A percentile compares a stretch with the other conserved stretches of the same genome.
Conservation (phyloP, 164 flowering plant species). For the Stephania cephalantha region DNA sequence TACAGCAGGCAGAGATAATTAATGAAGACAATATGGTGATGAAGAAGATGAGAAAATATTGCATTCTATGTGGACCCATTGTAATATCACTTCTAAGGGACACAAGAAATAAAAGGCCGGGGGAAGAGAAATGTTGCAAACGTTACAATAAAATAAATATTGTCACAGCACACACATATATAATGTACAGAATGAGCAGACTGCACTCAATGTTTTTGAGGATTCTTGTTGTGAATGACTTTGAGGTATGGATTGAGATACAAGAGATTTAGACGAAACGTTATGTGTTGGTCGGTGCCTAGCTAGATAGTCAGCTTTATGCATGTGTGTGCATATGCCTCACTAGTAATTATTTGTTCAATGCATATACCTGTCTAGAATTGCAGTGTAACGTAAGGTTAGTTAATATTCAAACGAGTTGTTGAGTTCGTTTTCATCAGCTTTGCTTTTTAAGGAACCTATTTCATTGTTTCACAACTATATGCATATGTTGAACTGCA, state of each 20-base stretch:
- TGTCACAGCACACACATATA: constrained; percentile 6
- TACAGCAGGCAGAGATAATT: constrained; percentile 6
- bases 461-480: no score
- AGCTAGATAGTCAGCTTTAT: background rate
- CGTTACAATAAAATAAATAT: constrained; percentile 9
- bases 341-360: no score
- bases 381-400: no score
- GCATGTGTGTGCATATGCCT: no score
- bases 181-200: constrained; percentile 4
- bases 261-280: constrained; percentile 34
- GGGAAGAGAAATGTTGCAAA: constrained; percentile 1
- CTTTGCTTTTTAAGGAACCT: no score
- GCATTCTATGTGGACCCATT: constrained; percentile 13
- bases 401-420: no score
- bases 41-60: constrained; percentile 5
- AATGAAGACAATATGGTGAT: constrained; percentile 5
- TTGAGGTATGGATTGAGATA: constrained; percentile 24
- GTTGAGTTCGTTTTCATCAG: no score
- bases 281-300: constrained; percentile 7
- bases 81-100: constrained; percentile 6
- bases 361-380: no score
- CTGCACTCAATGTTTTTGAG: constrained; percentile 12
- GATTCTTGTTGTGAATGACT: constrained; percentile 10
- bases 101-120: background rate
- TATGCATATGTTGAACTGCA: no score